These are phyloP conservation scores for Marchantia polymorpha DNA, from an alignment of 225 moss, liverwort and hornwort genomes.

Conservation along the genomic window DNA sequence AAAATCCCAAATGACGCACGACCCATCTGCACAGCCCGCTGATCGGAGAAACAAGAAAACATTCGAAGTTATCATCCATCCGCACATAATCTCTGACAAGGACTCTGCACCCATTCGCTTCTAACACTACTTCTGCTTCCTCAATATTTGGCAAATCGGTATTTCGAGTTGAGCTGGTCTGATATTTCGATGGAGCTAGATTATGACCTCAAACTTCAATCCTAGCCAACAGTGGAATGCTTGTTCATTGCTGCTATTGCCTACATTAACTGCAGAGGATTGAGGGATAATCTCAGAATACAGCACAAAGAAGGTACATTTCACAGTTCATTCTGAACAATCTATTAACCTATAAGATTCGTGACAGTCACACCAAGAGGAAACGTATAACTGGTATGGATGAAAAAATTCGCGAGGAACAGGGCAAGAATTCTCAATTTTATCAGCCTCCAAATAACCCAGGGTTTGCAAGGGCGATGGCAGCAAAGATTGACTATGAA, in stretches of 20 bases:
- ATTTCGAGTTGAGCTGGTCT: neutral
- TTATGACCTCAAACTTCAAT: neutral
- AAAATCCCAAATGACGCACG: constrained; percentile 95
- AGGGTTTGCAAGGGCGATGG: no score
- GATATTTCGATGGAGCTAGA: neutral
- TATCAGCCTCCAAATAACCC: no score
- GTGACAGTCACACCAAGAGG: no score
- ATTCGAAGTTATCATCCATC: neutral
- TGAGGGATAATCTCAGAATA: neutral
- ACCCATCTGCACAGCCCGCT: constrained; percentile 93
- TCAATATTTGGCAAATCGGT: neutral
- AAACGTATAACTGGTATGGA: no score
- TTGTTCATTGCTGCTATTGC: neutral
- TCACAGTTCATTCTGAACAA: no score
- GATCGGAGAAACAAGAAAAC: constrained; percentile 3
- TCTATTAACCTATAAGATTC: no score
- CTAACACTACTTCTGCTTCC: neutral
- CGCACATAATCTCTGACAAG: no score
- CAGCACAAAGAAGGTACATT: neutral
- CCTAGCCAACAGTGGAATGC: neutral
- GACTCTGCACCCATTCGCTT: neutral
- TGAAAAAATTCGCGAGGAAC: no score
- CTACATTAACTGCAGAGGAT: neutral
- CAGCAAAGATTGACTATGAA: no score
- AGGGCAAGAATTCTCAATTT: no score